Evolutionary conservation across 805 yeast species (phyloP), one percentile per base, ranked within the genome.

Genomic region (Clavispora carvajalis): DNA sequence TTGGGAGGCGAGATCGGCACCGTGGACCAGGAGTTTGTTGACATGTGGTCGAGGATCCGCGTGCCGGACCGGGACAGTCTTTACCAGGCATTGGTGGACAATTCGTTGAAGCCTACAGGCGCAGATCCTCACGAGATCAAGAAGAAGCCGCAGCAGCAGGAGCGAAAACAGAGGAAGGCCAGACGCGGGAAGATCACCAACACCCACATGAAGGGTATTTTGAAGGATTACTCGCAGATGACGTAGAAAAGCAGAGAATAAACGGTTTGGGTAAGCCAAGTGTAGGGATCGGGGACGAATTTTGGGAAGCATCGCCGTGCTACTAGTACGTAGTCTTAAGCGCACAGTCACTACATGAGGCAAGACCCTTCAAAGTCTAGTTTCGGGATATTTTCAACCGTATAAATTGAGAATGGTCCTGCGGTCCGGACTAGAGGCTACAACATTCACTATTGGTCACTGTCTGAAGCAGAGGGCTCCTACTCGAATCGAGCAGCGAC

Each of bases 41-140:
- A 69, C 33, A 77, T 84, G 75, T 93, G 99, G 99, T 73, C 74
- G 43, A 67, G 68, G 26, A 82, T 87, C 13, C 80, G 80, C 53
- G 73, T 91, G 23, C 99, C 99, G 3, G 82, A 82, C 22, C 79
- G 82, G 22, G 83, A 85, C 38, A 95, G 83, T 41, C 70, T 93
- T 45, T 95, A 95, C 19, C 79, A 82, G 40, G 78, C 79, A 42
- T 72, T 93, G 47, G 76, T 83, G 44, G 86, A 80, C 44, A 80
- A 85, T 44, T 91, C 96, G n/a, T 74, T 93, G 60, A 93, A 89
- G 61, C 99, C 99, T 8, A 91, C 98, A 0, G 85, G 93, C 56
- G 93, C 89, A n/a, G 99, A 93, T 59, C 98, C 99, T n/a, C 86
- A 89, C 31, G 77, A 85, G n/a, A 66, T 89, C 44, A 86, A 82